A percentile compares a stretch with the other conserved stretches of the same genome.
Evolutionary conservation across 1,139 yeast species (phyloP).

Genomic region (Suhomyces anneliseae): DNA sequence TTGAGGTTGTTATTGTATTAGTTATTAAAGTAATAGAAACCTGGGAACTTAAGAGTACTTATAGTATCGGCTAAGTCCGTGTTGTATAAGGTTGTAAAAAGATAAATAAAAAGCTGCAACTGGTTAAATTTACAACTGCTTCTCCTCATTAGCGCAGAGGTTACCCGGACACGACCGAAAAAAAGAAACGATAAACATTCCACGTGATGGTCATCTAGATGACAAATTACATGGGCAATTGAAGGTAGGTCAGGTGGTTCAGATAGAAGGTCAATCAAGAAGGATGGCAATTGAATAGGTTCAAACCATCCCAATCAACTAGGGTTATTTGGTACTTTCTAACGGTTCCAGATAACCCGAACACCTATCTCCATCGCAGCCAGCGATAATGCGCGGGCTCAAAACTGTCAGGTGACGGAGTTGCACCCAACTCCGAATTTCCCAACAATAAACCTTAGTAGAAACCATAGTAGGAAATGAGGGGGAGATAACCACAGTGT

Average conservation of each 20-base stretch:
- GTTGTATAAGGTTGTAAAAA: neutral
- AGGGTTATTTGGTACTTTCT: too few species aligned
- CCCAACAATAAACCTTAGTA: neutral
- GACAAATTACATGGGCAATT: too few species aligned
- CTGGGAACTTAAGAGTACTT: neutral
- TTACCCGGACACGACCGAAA: slow-evolving; percentile 2
- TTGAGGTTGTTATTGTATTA: neutral
- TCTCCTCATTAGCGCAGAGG: neutral
- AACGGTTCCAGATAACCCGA: neutral
- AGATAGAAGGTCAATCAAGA: too few species aligned
- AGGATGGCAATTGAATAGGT: too few species aligned
- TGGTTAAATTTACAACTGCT: neutral
- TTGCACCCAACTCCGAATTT: neutral
- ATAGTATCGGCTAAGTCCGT: neutral
- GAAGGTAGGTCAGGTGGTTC: too few species aligned
- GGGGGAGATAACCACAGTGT: too few species aligned
- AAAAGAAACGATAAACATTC: neutral
- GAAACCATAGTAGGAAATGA: too few species aligned
- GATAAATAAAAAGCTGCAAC: slow-evolving; percentile 1
- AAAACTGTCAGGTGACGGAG: neutral
- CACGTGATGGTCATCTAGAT: too few species aligned
- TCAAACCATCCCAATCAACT: too few species aligned
- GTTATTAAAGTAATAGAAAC: neutral
- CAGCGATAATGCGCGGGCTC: neutral
- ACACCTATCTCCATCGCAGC: neutral